phyloP scores from a whole-genome alignment of 306 rosid genomes.

The Inga oerstediana region DNA sequence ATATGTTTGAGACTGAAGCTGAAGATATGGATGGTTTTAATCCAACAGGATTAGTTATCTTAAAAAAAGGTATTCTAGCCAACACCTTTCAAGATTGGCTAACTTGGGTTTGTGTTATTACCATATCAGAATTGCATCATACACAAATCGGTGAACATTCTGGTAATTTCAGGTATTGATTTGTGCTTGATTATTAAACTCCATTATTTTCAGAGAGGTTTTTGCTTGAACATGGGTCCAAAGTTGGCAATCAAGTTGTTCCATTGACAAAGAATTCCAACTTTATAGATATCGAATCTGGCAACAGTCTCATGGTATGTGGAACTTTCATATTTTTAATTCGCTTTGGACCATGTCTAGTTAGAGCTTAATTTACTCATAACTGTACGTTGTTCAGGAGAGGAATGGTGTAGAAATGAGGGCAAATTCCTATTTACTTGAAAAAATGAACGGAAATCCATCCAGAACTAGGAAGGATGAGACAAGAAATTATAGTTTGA shows the following conservation, averaged over 20 bases:
- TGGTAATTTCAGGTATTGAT: background rate
- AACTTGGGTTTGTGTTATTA: slow-evolving; percentile 18
- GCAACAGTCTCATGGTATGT: slow-evolving; percentile 59
- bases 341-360: background rate
- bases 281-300: slow-evolving; percentile 59
- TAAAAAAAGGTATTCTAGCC: slow-evolving; percentile 69
- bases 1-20: slow-evolving; percentile 79
- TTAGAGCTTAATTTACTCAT: slow-evolving; percentile 22
- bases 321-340: slow-evolving; percentile 3
- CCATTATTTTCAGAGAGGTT: slow-evolving; percentile 64
- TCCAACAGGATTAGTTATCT: slow-evolving; percentile 89
- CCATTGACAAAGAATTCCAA: slow-evolving; percentile 93
- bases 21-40: slow-evolving; percentile 95
- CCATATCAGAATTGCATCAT: background rate
- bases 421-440: slow-evolving; percentile 42
- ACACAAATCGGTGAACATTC: slow-evolving; percentile 3
- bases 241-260: slow-evolving; percentile 83
- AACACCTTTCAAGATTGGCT: slow-evolving; percentile 7
- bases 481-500: slow-evolving; percentile 60
- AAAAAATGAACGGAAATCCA: slow-evolving; percentile 40
- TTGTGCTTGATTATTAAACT: slow-evolving; percentile 22
- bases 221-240: slow-evolving; percentile 91
- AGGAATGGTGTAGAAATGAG: slow-evolving; percentile 60
- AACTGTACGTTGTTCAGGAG: slow-evolving; percentile 50
- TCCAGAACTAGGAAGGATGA: slow-evolving; percentile 52